Conservation (phyloP, 2,329 filamentous ascomycete species). For the Neonectria sp. region DNA sequence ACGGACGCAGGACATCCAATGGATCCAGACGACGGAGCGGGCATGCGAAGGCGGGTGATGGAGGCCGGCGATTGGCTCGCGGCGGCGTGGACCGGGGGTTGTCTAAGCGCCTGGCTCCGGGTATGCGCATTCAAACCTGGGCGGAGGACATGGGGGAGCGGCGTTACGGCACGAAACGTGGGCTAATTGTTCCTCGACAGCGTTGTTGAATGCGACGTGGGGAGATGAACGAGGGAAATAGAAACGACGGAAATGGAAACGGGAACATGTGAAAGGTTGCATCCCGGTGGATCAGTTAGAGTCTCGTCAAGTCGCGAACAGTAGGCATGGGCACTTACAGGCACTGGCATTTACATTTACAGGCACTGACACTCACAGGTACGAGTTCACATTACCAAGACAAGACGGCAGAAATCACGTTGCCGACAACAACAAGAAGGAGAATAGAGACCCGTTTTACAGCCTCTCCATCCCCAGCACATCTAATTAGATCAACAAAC, state of each 20-base stretch:
- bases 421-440: not conserved
- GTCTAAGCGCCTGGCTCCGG: slow-evolving; percentile 23
- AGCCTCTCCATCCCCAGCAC: not conserved
- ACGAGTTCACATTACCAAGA: not conserved
- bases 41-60: slow-evolving; percentile 5
- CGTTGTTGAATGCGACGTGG: not conserved
- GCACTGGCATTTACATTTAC: not conserved
- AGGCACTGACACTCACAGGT: not conserved
- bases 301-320: not conserved
- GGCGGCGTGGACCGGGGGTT: not conserved
- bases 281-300: slow-evolving; percentile 13
- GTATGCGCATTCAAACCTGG: not conserved
- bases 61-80: slow-evolving; percentile 20
- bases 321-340: not conserved
- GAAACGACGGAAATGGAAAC: slow-evolving; percentile 7
- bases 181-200: slow-evolving; percentile 19
- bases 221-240: slow-evolving; percentile 13
- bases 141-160: not conserved
- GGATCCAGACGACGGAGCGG: slow-evolving; percentile 18
- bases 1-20: slow-evolving; percentile 26
- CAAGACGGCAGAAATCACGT: not conserved
- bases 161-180: slow-evolving; percentile 17
- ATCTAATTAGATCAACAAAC: not conserved
- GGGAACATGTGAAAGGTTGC: slow-evolving; percentile 10
- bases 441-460: not conserved